Evolutionary conservation across 305 asterid genomes (phyloP), one percentile per base, ranked within the genome.

Genomic region (Fraxinus velutina): DNA sequence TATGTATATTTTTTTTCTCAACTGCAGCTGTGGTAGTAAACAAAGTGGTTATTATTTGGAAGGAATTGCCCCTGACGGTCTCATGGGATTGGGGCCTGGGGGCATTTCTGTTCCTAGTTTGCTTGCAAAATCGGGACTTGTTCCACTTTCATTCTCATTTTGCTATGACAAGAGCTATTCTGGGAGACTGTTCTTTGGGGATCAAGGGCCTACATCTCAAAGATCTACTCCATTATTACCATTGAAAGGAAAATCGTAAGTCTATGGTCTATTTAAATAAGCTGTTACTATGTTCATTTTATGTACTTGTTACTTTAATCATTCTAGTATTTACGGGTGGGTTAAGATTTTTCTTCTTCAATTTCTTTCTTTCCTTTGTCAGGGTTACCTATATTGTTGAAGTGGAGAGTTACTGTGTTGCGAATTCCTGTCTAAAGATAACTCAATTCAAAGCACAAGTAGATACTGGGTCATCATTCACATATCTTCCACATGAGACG

Each of bases 1-100:
- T 47, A 15, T 77, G 47, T 33, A 0, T 50, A 64, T 78, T 79
- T 81, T 73, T 73, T 76, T 62, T 24, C 36, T 77, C 47, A 36
- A 76, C 83, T 83, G 83, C 89, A 94, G 97, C 76, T 94, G 98
- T 83, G 98, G 98, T 75, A 92, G 93, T 88, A 90, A 86, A 85
- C 98, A 94, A 86, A 93, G 89, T 75, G 98, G 98, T 33, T 52
- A n/a, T 22, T 94, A 93, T 89, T 86, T 94, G 86, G 81, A 83
- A 10, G 98, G 97, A 86, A 81, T 89, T 85, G 97, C 97, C 71
- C 98, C 98, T 29, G 97, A 93, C 78, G 98, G 98, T 78, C 84
- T 94, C 79, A 78, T 94, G 91, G 98, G 97, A 76, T 86, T 94
- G 80, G 98, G 98, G 55, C 97, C 95, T 0, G 97, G 98, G 29